Evolutionary conservation across 2,329 filamentous ascomycete genomes (phyloP), one percentile per base, ranked within the genome.

Genomic region (Trichoderma cornu-damae): DNA sequence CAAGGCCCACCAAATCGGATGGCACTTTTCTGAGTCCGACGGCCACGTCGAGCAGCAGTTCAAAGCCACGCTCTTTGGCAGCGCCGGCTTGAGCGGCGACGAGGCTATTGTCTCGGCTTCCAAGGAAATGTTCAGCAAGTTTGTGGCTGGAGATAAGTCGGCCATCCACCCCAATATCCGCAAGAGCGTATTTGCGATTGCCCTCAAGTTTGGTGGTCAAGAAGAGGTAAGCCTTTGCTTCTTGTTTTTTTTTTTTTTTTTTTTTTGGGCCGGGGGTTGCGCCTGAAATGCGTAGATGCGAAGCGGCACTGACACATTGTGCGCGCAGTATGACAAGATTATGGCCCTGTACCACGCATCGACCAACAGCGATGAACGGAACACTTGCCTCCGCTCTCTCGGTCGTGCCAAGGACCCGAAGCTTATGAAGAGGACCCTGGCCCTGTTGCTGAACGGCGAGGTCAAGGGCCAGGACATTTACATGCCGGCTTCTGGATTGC

Each of bases 401-500:
- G 93, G 93, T 50, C 85, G 90, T 50, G 85, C 90, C 46, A 86
- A 86, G 69, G 81, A 88, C 57, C 86, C 89, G 1, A 84, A 87
- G 63, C 82, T 96, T 48, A 93, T 96, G 70, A 77, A 94, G 76
- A 84, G 84, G 61, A 93, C 91, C 3, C 80, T 97, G 12, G 81
- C 78, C 28, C 78, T 96, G 61, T 80, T 91, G 30, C 80, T 92
- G 58, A 84, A 85, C 70, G 84, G 86, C 61, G 87, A 96, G 64
- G 88, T 96, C 73, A 96, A 95, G 78, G 90, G 89, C 62, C 93
- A 96, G 72, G 93, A 97, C 71, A 86, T 96, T 62, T 96, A 96
- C 75, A 85, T 96, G 69, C 92, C 93, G 1, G 82, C 94, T 37
- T 83, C 84, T 32, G 89, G 89, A 6, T 81, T 97, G 26, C 84